A percentile compares a stretch with the other conserved stretches of the same genome.
These are phyloP conservation scores for Rhodotorula sp. DNA, from an alignment of 1,284 basidiomycete species.

Conservation along the genomic window DNA sequence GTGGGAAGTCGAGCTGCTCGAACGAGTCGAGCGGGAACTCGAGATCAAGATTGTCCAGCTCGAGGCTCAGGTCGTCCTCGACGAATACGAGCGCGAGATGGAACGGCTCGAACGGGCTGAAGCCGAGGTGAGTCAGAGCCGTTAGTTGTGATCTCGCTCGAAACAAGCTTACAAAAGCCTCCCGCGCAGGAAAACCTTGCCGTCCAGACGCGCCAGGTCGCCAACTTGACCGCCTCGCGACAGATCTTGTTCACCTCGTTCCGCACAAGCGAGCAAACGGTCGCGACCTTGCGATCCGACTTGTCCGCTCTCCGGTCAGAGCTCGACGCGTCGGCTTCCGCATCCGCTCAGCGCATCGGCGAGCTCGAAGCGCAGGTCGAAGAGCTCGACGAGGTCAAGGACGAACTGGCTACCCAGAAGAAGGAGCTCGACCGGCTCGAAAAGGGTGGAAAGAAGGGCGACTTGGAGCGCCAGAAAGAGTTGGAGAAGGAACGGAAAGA, in stretches of 20 bases:
- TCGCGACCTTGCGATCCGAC: slow-evolving; percentile 18
- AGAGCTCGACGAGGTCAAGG: slow-evolving; percentile 3
- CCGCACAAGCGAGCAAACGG: slow-evolving; percentile 19
- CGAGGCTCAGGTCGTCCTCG: slow-evolving; percentile 15
- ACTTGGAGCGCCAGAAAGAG: slow-evolving; percentile 6
- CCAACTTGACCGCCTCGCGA: slow-evolving; percentile 19
- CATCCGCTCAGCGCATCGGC: not conserved
- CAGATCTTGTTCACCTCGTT: slow-evolving; percentile 27
- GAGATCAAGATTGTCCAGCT: slow-evolving; percentile 24
- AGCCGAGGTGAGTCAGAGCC: slow-evolving; percentile 21
- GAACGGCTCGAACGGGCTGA: slow-evolving; percentile 28
- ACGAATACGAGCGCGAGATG: slow-evolving; percentile 15
- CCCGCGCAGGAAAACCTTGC: slow-evolving; percentile 12
- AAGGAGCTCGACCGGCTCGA: slow-evolving; percentile 9
- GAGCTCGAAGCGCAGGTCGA: slow-evolving; percentile 7
- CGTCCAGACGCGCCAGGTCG: slow-evolving; percentile 1
- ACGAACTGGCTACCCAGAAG: slow-evolving; percentile 7
- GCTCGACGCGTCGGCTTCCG: slow-evolving; percentile 2
- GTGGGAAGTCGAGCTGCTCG: slow-evolving; percentile 38
- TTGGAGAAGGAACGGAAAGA: slow-evolving; percentile 20
- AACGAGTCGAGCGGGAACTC: slow-evolving; percentile 31
- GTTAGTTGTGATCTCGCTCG: not conserved
- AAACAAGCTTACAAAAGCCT: no score
- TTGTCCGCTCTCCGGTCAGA: slow-evolving; percentile 2
- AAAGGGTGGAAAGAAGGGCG: slow-evolving; percentile 15